Conservation (phyloP, 164 flowering plant species). For the Buxus sempervirens region DNA sequence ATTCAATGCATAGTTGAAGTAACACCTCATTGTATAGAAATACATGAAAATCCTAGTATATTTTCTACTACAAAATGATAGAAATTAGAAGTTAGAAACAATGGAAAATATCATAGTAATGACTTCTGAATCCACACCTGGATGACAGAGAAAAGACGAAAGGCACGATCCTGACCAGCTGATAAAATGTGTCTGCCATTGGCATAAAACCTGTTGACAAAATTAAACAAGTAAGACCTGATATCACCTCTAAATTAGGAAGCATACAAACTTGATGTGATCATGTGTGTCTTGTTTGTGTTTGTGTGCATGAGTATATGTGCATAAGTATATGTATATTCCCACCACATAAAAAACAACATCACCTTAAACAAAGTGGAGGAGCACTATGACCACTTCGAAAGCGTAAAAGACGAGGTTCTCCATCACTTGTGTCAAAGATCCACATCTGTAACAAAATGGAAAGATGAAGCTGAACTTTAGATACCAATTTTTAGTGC, state of each 20-base stretch:
- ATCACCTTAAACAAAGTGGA: conserved; percentile 82
- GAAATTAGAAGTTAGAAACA: neutral
- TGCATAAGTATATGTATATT: too few species aligned
- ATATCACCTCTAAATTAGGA: neutral
- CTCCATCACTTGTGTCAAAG: conserved; percentile 93
- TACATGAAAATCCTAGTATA: neutral
- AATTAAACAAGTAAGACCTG: neutral
- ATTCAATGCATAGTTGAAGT: neutral
- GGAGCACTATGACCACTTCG: conserved; percentile 99
- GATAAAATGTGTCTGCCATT: conserved; percentile 93
- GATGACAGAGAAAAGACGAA: conserved; percentile 87
- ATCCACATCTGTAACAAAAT: conserved; percentile 77
- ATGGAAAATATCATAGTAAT: neutral
- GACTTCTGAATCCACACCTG: conserved; percentile 41
- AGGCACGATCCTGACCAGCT: conserved; percentile 99
- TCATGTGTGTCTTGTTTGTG: too few species aligned
- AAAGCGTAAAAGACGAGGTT: conserved; percentile 87
- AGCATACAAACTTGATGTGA: neutral
- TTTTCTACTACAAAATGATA: neutral
- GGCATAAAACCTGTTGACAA: conserved; percentile 68
- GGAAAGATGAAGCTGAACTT: neutral
- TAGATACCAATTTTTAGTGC: neutral
- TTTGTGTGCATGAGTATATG: too few species aligned
- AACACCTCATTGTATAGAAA: neutral
- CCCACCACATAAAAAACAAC: neutral